phyloP scores from a whole-genome alignment of 768 basidiomycete genomes.

The Trametes maxima region DNA sequence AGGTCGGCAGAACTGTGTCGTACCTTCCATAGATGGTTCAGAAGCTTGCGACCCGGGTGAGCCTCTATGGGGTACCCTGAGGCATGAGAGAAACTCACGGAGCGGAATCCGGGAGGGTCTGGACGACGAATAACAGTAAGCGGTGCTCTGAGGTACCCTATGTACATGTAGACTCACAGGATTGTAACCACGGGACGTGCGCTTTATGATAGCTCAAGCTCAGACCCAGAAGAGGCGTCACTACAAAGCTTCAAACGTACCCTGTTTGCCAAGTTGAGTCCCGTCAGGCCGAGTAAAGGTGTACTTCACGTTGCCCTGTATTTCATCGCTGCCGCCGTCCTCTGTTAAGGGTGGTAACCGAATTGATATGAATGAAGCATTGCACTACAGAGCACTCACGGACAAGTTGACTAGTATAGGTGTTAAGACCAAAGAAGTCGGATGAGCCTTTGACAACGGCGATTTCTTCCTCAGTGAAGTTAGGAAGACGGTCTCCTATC shows the following conservation, averaged over 20 bases:
- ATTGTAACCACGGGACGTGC: constrained; percentile 40
- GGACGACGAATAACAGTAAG: background rate
- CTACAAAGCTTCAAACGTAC: constrained; percentile 33
- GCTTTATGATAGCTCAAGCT: constrained; percentile 24
- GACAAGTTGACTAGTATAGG: constrained; percentile 67
- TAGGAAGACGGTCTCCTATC: constrained; percentile 58
- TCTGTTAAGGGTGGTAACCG: constrained; percentile 35
- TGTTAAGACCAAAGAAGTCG: constrained; percentile 76
- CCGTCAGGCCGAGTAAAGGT: constrained; percentile 67
- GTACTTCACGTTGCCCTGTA: constrained; percentile 61
- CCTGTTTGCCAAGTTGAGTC: constrained; percentile 63
- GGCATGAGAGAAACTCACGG: constrained; percentile 21
- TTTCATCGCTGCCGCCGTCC: constrained; percentile 63
- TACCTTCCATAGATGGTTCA: constrained; percentile 45
- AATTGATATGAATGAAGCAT: background rate
- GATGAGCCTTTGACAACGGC: constrained; percentile 62
- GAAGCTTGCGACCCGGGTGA: constrained; percentile 25
- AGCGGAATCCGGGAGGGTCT: constrained; percentile 43
- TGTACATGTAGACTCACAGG: constrained; percentile 30
- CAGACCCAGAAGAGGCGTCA: too few species aligned
- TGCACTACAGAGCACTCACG: constrained; percentile 39
- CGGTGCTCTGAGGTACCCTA: background rate
- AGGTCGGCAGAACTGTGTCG: constrained; percentile 5
- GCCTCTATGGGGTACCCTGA: too few species aligned
- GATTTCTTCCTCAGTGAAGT: constrained; percentile 58